Evolutionary conservation across 768 basidiomycete species (phyloP).

Genomic region (Psilocybe cubensis): DNA sequence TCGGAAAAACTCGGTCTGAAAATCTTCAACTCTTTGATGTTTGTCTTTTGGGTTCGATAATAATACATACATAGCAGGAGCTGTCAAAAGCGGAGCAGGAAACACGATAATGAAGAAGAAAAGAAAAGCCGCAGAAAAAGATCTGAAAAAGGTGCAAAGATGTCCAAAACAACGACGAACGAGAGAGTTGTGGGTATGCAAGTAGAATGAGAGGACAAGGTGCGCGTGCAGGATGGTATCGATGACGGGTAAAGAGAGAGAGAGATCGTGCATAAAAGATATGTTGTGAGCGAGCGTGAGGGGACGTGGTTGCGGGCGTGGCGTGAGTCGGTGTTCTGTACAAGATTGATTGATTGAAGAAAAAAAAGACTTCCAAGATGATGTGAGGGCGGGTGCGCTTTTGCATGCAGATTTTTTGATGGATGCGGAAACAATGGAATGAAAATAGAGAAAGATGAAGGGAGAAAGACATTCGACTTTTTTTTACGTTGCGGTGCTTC

Average conservation of each 20-base stretch:
- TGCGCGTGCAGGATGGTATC: not conserved
- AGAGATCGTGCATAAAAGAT: not conserved
- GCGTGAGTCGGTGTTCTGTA: not conserved
- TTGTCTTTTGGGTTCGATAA: not conserved
- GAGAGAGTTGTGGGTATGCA: not conserved
- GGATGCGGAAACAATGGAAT: not conserved
- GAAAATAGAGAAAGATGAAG: not conserved
- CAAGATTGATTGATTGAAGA: not conserved
- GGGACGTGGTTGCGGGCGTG: not conserved
- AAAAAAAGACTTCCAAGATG: not conserved
- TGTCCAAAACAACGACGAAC: slow-evolving; percentile 6
- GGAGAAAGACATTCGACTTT: not conserved
- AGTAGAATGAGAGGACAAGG: not conserved
- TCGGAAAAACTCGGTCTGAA: not conserved
- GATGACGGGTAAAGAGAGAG: not conserved
- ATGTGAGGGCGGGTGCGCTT: not conserved
- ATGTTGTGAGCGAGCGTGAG: not conserved
- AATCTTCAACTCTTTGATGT: not conserved
- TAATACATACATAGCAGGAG: not conserved
- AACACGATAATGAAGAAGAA: not conserved
- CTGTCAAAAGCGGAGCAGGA: not conserved
- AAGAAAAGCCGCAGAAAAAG: too few species aligned
- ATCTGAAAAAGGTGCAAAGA: not conserved
- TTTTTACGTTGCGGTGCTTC: slow-evolving; percentile 1
- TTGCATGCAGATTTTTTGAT: not conserved